phyloP scores from a whole-genome alignment of 2,329 filamentous ascomycete genomes.

The Scortechinia acanthostroma region DNA sequence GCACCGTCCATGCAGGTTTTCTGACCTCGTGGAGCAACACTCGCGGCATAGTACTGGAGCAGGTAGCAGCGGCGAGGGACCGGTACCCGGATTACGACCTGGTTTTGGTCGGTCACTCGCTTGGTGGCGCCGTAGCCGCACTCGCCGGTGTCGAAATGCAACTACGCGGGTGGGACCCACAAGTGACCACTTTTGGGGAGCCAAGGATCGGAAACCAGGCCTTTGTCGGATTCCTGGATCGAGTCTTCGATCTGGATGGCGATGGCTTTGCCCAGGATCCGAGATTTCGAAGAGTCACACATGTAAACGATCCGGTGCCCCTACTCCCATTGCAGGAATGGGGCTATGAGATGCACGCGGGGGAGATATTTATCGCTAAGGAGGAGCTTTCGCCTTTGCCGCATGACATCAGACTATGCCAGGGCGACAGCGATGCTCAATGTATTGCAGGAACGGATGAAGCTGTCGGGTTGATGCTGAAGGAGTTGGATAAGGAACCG shows the following conservation, averaged over 20 bases:
- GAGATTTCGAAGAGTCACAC: constrained; percentile 73
- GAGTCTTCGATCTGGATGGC: constrained; percentile 34
- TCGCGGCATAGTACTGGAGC: constrained; percentile 59
- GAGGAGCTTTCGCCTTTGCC: constrained; percentile 58
- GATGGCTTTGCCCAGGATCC: constrained; percentile 12
- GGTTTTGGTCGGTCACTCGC: constrained; percentile 79
- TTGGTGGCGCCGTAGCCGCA: constrained; percentile 85
- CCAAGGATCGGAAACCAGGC: constrained; percentile 58
- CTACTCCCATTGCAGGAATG: constrained; percentile 79
- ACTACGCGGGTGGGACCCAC: constrained; percentile 70
- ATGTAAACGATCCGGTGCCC: constrained; percentile 80
- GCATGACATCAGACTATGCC: constrained; percentile 65
- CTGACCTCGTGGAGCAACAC: constrained; percentile 77
- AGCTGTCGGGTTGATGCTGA: constrained; percentile 13
- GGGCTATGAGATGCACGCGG: constrained; percentile 78
- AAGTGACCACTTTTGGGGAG: constrained; percentile 88
- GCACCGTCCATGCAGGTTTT: constrained; percentile 89
- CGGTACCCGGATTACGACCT: constrained; percentile 67
- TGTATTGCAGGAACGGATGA: constrained; percentile 63
- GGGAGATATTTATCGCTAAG: constrained; percentile 81
- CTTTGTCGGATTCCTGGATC: constrained; percentile 46
- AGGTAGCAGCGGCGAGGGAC: constrained; percentile 49
- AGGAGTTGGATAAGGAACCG: constrained; percentile 38
- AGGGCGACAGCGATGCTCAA: constrained; percentile 60
- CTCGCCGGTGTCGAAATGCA: constrained; percentile 80